A percentile compares a stretch with the other conserved stretches of the same genome.
Conservation (phyloP, 345 rosid genomes). For the Iberis pinnata region DNA sequence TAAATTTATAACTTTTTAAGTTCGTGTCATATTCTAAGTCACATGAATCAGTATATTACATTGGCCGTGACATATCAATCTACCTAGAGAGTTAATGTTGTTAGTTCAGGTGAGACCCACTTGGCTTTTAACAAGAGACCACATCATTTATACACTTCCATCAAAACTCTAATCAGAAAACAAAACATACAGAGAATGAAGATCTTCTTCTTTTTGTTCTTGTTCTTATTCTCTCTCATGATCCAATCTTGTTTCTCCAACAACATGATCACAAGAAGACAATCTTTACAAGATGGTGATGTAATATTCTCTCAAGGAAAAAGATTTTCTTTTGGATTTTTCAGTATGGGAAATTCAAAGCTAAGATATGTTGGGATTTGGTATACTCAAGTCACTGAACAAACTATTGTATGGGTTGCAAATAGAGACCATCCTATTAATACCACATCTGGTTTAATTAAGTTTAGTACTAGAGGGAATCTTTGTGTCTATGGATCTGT, state of each 20-base stretch:
- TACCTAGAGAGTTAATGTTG: slow-evolving; percentile 13
- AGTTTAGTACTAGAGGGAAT: slow-evolving; percentile 38
- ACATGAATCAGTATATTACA: slow-evolving; percentile 23
- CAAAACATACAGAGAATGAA: slow-evolving; percentile 6
- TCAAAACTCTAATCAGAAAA: slow-evolving; percentile 11
- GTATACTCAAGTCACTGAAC: slow-evolving; percentile 43
- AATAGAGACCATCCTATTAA: slow-evolving; percentile 51
- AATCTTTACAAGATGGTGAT: slow-evolving; percentile 40
- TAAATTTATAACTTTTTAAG: too few species aligned
- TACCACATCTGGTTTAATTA: slow-evolving; percentile 37
- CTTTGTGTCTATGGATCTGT: slow-evolving; percentile 23
- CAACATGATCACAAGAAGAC: slow-evolving; percentile 28
- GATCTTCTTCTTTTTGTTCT: slow-evolving; percentile 19
- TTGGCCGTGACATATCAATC: slow-evolving; percentile 10
- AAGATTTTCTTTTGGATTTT: slow-evolving; percentile 54
- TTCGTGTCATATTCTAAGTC: slow-evolving; percentile 26
- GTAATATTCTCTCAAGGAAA: slow-evolving; percentile 35
- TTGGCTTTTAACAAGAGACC: slow-evolving; percentile 1
- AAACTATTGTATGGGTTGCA: slow-evolving; percentile 72
- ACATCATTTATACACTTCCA: slow-evolving; percentile 12
- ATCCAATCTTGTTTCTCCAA: slow-evolving; percentile 18
- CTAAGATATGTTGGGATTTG: slow-evolving; percentile 65
- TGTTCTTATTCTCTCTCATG: slow-evolving; percentile 14
- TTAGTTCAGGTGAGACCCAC: slow-evolving; percentile 23
- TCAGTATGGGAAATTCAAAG: slow-evolving; percentile 41